Evolutionary conservation across 2,329 filamentous ascomycete species (phyloP), one percentile per base, ranked within the genome.

Genomic region (Ophiostoma tasmaniense): DNA sequence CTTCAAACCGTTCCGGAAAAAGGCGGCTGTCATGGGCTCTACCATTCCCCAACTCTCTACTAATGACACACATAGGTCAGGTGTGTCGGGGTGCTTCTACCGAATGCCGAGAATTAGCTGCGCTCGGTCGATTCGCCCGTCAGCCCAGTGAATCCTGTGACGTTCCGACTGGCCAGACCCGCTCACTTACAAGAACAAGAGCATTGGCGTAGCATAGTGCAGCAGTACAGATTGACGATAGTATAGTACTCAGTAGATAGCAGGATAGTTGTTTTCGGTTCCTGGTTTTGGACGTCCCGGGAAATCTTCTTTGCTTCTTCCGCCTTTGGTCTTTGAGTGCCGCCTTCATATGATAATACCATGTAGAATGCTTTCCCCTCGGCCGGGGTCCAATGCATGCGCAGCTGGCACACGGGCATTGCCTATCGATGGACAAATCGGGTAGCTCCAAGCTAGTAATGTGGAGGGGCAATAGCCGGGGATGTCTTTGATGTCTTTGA

Each of bases 291-390:
- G 33, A 8, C 59, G 67, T 72, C 70, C 73, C 73, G 73, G 73
- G 70, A 74, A 74, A 75, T 74, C 70, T 70, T 75, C 73, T 75
- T 75, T 65, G 59, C n/a, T 33, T 37, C 33, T 35, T 20, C 14
- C 39, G 17, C 20, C 1, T 20, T 20, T 45, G 14, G 14, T 20
- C 42, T 20, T 17, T n/a, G 6, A 39, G 10, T 39, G 37, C 37
- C 42, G 20, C 7, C 7, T 45, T 17, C 59, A 62, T 37, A 22
- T 37, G 33, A 30, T 33, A 37, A 33, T 33, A 33, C 33, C n/a
- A n/a, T n/a, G n/a, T n/a, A n/a, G 8, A 33, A 33, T 33, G 8
- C 5, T 71, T 74, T 74, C 74, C 75, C 71, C 74, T 75, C 74
- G 74, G 73, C 74, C 74, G 74, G 73, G 73, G 30, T 22, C 30